Conservation (phyloP, 805 yeast species). For the Komagataella mondaviorum region DNA sequence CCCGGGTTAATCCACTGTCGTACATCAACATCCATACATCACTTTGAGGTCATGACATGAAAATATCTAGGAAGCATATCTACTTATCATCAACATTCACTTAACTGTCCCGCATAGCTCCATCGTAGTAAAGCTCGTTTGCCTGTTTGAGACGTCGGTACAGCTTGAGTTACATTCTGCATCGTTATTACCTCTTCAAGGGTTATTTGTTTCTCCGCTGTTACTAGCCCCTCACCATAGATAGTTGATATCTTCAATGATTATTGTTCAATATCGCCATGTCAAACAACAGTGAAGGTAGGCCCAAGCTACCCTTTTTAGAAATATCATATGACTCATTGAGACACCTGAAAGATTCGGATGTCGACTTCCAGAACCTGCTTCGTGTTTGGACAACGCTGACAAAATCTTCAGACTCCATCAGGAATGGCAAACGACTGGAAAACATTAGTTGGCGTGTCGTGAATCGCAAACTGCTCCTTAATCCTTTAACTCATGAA, state of each 20-base stretch:
- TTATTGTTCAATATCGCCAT: neutral
- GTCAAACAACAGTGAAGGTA: neutral
- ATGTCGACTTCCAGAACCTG: conserved; percentile 23
- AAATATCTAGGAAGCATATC: neutral
- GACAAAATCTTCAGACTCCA: conserved; percentile 17
- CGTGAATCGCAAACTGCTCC: conserved; percentile 16
- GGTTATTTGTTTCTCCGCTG: neutral
- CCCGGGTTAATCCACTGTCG: neutral
- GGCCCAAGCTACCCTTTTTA: conserved; percentile 11
- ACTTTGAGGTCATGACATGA: neutral
- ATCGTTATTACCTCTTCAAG: neutral
- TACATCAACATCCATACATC: neutral
- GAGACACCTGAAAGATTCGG: conserved; percentile 9
- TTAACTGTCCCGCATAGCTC: neutral
- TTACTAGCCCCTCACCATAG: neutral
- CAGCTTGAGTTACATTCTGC: neutral
- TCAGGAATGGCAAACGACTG: conserved; percentile 18
- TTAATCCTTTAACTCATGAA: conserved; percentile 2
- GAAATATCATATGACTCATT: conserved; percentile 16
- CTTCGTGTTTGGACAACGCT: conserved; percentile 27
- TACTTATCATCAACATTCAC: neutral
- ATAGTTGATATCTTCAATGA: neutral
- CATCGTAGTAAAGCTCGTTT: neutral
- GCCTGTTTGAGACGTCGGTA: neutral
- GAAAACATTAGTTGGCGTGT: conserved; percentile 23